A percentile compares a stretch with the other conserved stretches of the same genome.
Conservation (phyloP, 78 protist species). For the Dictyostelium brefeldianum region DNA sequence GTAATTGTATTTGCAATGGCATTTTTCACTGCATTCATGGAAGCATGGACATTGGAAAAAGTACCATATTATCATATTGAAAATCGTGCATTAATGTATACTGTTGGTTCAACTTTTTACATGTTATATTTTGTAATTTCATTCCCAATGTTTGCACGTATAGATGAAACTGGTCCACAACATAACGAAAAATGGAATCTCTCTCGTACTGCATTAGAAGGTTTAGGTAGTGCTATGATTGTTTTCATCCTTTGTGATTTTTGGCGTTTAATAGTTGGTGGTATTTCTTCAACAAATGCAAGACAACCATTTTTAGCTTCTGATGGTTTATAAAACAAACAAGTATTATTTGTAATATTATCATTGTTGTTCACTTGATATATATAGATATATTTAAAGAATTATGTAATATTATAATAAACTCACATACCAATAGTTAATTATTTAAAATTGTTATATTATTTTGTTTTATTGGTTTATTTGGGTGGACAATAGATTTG, state of each 20-base stretch:
- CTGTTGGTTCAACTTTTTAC: conserved; percentile 80
- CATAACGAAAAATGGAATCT: conserved; percentile 73
- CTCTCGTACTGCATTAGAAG: conserved; percentile 38
- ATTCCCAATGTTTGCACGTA: conserved; percentile 86
- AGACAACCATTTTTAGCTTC: too few species aligned
- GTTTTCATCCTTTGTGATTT: conserved; percentile 78
- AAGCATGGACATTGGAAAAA: conserved; percentile 82
- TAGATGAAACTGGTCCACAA: conserved; percentile 68
- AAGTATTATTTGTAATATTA: too few species aligned
- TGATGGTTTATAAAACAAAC: too few species aligned
- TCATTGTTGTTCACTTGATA: too few species aligned
- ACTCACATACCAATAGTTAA: too few species aligned
- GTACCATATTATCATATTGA: conserved; percentile 86
- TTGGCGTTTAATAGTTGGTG: conserved; percentile 71
- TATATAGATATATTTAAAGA: too few species aligned
- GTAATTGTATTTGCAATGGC: conserved; percentile 57
- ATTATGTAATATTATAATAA: too few species aligned
- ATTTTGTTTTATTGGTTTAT: too few species aligned
- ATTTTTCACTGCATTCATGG: conserved; percentile 89
- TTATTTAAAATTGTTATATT: too few species aligned
- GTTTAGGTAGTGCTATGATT: conserved; percentile 83
- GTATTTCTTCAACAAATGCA: too few species aligned
- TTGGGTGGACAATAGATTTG: too few species aligned
- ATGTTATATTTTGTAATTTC: conserved; percentile 87
- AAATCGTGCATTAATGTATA: conserved; percentile 76